Evolutionary conservation across 805 yeast genomes (phyloP).

Genomic region (Candida nemodendra): DNA sequence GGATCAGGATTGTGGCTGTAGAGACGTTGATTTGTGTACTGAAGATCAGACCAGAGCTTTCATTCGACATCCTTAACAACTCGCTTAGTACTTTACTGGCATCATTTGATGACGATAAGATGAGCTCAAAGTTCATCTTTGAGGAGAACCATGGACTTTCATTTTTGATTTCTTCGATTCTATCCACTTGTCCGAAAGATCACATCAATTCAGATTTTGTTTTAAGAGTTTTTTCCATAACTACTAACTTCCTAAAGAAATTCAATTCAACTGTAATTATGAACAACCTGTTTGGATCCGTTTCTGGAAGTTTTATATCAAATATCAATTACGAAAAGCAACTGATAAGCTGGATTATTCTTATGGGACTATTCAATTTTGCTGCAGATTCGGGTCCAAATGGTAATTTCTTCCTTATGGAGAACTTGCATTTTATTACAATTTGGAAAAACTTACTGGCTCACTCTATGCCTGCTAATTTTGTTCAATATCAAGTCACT

Average conservation of each 20-base stretch:
- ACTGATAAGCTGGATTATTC: conserved; percentile 57
- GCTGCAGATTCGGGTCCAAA: conserved; percentile 37
- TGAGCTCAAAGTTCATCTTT: conserved; percentile 20
- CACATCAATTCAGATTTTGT: conserved; percentile 33
- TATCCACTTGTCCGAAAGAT: conserved; percentile 31
- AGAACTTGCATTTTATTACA: conserved; percentile 55
- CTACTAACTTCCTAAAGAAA: conserved; percentile 30
- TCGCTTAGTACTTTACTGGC: conserved; percentile 35
- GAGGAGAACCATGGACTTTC: conserved; percentile 33
- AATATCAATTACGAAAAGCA: conserved; percentile 36
- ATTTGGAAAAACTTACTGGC: conserved; percentile 64
- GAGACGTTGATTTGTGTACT: conserved; percentile 33
- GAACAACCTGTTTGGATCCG: conserved; percentile 32
- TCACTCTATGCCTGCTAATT: conserved; percentile 44
- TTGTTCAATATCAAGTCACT: conserved; percentile 32
- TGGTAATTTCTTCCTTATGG: conserved; percentile 49
- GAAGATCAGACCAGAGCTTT: conserved; percentile 35
- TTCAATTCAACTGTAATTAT: conserved; percentile 37
- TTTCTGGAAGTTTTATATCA: conserved; percentile 28
- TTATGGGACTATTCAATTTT: conserved; percentile 63
- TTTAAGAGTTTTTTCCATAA: conserved; percentile 29
- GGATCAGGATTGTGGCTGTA: conserved; percentile 41
- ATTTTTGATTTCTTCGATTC: conserved; percentile 30
- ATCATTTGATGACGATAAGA: conserved; percentile 35
- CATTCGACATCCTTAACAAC: conserved; percentile 32